phyloP scores from a whole-genome alignment of 2,329 filamentous ascomycete genomes.

The Coniochaeta ligniaria region DNA sequence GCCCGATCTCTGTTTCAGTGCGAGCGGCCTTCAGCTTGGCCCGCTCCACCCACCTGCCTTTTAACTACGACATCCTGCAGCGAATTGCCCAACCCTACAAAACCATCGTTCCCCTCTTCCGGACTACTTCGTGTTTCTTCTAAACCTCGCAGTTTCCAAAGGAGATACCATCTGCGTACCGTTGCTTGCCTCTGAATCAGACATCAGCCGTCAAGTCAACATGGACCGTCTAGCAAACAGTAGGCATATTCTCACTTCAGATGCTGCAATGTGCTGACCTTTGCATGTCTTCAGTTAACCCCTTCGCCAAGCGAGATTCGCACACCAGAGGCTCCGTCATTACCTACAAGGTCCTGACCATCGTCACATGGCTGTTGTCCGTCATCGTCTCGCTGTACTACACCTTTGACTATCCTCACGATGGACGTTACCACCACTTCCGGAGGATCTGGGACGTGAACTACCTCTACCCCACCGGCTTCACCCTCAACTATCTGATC shows the following conservation, averaged over 20 bases:
- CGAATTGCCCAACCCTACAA: background rate
- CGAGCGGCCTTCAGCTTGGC: background rate
- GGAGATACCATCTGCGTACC: background rate
- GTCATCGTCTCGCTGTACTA: slow-evolving; percentile 71
- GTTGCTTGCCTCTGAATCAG: background rate
- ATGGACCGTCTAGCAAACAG: slow-evolving; percentile 10
- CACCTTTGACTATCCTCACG: slow-evolving; percentile 33
- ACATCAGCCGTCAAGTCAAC: slow-evolving; percentile 1
- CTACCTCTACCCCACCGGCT: slow-evolving; percentile 58
- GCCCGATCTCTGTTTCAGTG: background rate
- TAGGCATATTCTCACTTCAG: background rate
- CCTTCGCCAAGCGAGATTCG: slow-evolving; percentile 64
- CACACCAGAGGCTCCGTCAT: slow-evolving; percentile 55
- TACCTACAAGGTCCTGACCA: slow-evolving; percentile 69
- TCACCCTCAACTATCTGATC: slow-evolving; percentile 62
- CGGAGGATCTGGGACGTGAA: slow-evolving; percentile 73
- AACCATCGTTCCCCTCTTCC: background rate
- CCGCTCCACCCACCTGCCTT: background rate
- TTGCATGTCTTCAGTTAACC: slow-evolving; percentile 52
- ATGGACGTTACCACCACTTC: slow-evolving; percentile 51
- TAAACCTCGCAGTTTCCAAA: background rate
- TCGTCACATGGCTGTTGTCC: slow-evolving; percentile 67
- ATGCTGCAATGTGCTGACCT: background rate
- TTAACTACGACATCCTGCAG: background rate
- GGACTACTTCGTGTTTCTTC: background rate